phyloP scores from a whole-genome alignment of 805 yeast species.

The Zygoascus flipseniorum region DNA sequence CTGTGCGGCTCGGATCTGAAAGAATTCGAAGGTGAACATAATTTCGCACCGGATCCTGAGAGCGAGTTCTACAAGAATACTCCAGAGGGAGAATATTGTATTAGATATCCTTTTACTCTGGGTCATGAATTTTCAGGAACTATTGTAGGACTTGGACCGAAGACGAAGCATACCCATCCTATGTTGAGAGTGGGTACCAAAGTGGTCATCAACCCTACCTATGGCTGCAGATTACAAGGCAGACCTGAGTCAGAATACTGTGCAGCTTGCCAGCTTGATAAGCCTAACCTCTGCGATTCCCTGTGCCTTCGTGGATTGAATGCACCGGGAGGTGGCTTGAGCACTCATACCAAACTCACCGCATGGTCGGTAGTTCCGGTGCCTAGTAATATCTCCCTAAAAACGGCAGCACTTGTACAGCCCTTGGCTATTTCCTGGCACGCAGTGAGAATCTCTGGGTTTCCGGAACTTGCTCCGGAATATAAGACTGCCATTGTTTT shows the following conservation, averaged over 20 bases:
- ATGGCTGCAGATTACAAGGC: conserved; percentile 37
- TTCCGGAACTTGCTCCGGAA: conserved; percentile 18
- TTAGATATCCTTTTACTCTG: conserved; percentile 37
- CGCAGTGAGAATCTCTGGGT: conserved; percentile 37
- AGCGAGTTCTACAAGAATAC: conserved; percentile 21
- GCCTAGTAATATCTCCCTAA: conserved; percentile 35
- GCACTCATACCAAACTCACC: conserved; percentile 40
- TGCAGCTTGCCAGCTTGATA: conserved; percentile 41
- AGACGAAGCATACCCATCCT: conserved; percentile 31
- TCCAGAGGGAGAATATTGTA: conserved; percentile 33
- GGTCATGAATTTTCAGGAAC: conserved; percentile 51
- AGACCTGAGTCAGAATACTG: conserved; percentile 28
- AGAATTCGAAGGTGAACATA: conserved; percentile 51
- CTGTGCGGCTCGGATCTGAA: conserved; percentile 59
- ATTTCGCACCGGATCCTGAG: conserved; percentile 37
- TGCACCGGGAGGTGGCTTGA: conserved; percentile 47
- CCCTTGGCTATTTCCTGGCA: conserved; percentile 57
- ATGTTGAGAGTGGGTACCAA: conserved; percentile 43
- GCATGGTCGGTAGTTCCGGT: conserved; percentile 34
- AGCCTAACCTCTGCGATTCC: conserved; percentile 39
- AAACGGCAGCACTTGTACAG: conserved; percentile 46
- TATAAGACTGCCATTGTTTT: conserved; percentile 43
- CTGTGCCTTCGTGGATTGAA: conserved; percentile 47
- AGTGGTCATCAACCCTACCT: conserved; percentile 56
- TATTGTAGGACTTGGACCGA: conserved; percentile 38